phyloP scores from a whole-genome alignment of 1,284 basidiomycete genomes.

The Moesziomyces aphidis region DNA sequence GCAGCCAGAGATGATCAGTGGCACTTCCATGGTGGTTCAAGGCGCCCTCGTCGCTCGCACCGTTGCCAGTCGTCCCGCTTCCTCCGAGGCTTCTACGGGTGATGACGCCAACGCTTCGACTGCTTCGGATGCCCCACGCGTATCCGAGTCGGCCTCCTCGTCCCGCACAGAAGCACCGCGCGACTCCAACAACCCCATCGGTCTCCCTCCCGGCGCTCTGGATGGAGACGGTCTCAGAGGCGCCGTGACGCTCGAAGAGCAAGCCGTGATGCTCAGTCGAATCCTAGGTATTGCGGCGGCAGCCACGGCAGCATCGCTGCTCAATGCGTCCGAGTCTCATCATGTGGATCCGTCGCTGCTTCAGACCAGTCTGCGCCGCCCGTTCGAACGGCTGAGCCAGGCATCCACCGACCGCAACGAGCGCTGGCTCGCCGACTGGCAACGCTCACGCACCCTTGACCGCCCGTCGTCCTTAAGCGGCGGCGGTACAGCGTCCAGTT shows the following conservation, averaged over 20 bases:
- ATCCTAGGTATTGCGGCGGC: slow-evolving; percentile 63
- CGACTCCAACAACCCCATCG: not conserved
- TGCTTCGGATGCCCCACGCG: not conserved
- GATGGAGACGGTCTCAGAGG: slow-evolving; percentile 40
- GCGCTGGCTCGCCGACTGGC: slow-evolving; percentile 37
- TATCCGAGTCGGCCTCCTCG: not conserved
- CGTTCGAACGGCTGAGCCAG: slow-evolving; percentile 38
- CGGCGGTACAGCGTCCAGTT: not conserved
- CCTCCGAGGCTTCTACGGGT: not conserved
- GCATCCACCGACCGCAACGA: slow-evolving; percentile 16
- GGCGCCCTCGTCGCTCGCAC: slow-evolving; percentile 60
- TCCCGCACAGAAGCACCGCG: not conserved
- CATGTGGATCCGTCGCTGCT: slow-evolving; percentile 47
- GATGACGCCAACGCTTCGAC: not conserved
- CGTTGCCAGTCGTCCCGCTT: slow-evolving; percentile 21
- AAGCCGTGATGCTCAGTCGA: slow-evolving; percentile 64
- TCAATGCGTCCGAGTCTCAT: slow-evolving; percentile 43
- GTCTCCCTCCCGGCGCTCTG: slow-evolving; percentile 1
- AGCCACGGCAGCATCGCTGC: slow-evolving; percentile 63
- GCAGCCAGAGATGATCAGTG: slow-evolving; percentile 47
- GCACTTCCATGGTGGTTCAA: slow-evolving; percentile 65
- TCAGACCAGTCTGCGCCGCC: slow-evolving; percentile 42
- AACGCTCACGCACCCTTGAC: slow-evolving; percentile 5
- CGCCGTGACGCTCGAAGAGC: slow-evolving; percentile 63
- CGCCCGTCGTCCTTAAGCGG: not conserved